Base-by-base conservation (phyloP, 345 rosid genomes). In the Corymbia maculata region DNA sequence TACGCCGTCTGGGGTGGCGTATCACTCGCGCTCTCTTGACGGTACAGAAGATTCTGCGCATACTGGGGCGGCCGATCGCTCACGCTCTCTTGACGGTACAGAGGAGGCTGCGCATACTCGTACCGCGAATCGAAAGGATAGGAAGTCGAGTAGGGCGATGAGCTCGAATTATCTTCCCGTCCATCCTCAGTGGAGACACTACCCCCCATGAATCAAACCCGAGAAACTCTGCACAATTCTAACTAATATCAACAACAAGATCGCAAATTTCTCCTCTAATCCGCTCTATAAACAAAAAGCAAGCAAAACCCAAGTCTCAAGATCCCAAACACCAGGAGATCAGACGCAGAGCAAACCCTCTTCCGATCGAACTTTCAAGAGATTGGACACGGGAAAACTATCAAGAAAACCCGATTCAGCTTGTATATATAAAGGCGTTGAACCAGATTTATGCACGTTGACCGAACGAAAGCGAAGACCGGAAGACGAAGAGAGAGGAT, bases 131-230 rank as follows among this genome's bases (percentile, higher is more conserved):
- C 93, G 94, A 95, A 92, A 13, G 94, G 89, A 82, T 95, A 89
- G 9, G 97, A 91, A 88, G 89, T 64, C 70, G 79, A 52, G 9
- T 66, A 61, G 49, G 30, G 55, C 36, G 88, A 79, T 53, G 86
- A 79, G 26, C n/a, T 64, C 87, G 92, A 92, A 91, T 94, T 91
- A 94, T 82, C 89, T 17, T 28, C 85, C 51, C 89, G 93, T 66
- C 90, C 93, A 4, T 49, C 91, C 36, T 94, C 97, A 88, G 88
- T 95, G 7, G 98, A 96, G 89, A 87, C 93, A 84, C 88, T 93
- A 44, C 90, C 89, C 70, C 99, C 99, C 99, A 97, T 97, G 90
- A 86, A 9, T 75, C 26, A 75, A 75, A 19, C 82, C 26, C 7
- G 22, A 75, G 82, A 75, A 75, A 75, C 47, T 75, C 82, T 36